A percentile compares a stretch with the other conserved stretches of the same genome.
Conservation (phyloP, 2,329 filamentous ascomycete genomes). For the Trichoderma sp. region DNA sequence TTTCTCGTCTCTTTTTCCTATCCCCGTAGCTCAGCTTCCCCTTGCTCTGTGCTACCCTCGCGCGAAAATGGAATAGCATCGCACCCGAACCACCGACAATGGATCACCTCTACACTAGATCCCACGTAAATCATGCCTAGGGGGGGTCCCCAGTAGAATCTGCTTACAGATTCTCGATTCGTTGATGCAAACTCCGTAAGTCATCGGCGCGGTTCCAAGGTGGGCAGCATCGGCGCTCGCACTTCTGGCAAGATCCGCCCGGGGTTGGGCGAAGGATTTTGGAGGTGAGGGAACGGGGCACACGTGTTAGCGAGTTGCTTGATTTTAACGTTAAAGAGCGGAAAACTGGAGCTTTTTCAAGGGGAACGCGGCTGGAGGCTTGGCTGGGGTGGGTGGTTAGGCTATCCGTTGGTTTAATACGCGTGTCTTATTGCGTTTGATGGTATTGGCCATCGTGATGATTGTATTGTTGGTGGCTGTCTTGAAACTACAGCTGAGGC, state of each 20-base stretch:
- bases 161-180: background rate
- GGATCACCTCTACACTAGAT: too few species aligned
- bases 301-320: background rate
- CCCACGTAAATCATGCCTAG: too few species aligned
- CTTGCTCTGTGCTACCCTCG: background rate
- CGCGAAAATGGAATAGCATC: background rate
- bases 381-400: background rate
- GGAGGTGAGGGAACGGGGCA: background rate
- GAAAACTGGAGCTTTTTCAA: background rate
- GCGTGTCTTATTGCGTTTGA: background rate
- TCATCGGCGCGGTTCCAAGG: background rate
- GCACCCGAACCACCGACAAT: background rate
- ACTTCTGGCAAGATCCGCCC: slow-evolving; percentile 17
- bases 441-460: too few species aligned
- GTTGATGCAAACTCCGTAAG: background rate
- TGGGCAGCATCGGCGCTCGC: slow-evolving; percentile 13
- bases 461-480: background rate
- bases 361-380: background rate
- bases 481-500: too few species aligned
- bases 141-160: background rate
- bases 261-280: background rate
- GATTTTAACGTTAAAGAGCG: slow-evolving; percentile 5
- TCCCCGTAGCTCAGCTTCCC: slow-evolving; percentile 16
- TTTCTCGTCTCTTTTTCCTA: background rate
- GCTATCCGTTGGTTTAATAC: background rate